Evolutionary conservation across 345 rosid genomes (phyloP).

Genomic region (Sonneratia caseolaris): DNA sequence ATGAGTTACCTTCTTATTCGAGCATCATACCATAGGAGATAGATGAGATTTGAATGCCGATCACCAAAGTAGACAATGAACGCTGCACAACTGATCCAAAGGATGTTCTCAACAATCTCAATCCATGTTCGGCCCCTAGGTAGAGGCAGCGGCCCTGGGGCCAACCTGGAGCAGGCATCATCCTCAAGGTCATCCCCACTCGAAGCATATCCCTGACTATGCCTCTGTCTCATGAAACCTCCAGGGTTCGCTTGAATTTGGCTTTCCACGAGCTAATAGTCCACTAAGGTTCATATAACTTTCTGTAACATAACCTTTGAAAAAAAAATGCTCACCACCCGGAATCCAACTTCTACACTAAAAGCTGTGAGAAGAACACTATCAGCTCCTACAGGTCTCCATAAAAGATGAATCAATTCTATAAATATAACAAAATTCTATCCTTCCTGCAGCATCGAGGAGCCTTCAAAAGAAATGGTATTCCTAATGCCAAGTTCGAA

Average conservation of each 20-base stretch:
- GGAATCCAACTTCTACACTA: neutral
- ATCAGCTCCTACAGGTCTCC: neutral
- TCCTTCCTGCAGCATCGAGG: neutral
- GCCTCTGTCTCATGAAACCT: constrained; percentile 89
- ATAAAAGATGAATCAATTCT: neutral
- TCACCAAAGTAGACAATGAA: constrained; percentile 83
- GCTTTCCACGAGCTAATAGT: no score
- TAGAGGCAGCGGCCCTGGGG: constrained; percentile 30
- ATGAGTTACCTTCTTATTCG: constrained; percentile 65
- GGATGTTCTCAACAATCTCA: constrained; percentile 60
- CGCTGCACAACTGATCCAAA: constrained; percentile 76
- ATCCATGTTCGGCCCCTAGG: constrained; percentile 47
- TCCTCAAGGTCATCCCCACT: constrained; percentile 86
- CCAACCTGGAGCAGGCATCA: constrained; percentile 72
- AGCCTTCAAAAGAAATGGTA: neutral
- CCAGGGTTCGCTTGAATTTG: constrained; percentile 17
- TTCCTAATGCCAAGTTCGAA: neutral
- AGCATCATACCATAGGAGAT: constrained; percentile 57
- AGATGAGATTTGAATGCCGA: constrained; percentile 55
- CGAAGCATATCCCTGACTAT: constrained; percentile 85
- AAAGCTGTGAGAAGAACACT: neutral
- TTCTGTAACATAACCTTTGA: neutral
- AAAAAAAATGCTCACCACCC: neutral
- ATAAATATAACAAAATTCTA: no score
- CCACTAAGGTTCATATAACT: neutral